phyloP scores from a whole-genome alignment of 1,284 basidiomycete genomes.

The Tilletia caries region DNA sequence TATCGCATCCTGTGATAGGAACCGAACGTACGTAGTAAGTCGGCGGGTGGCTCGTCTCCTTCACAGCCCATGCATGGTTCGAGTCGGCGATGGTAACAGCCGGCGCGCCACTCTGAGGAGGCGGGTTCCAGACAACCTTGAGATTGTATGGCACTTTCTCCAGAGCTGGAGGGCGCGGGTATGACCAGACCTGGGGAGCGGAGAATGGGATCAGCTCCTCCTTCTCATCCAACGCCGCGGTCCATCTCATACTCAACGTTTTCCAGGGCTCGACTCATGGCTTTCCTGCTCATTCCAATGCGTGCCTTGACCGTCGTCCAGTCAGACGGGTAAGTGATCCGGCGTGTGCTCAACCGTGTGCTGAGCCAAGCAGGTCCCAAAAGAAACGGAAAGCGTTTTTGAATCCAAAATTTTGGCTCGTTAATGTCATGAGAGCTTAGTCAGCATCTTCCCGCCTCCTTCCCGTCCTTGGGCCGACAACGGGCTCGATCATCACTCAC shows the following conservation, averaged over 20 bases:
- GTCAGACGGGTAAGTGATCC: no score
- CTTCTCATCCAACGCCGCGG: not conserved
- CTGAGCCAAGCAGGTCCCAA: no score
- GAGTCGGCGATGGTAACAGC: slow-evolving; percentile 42
- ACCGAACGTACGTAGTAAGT: slow-evolving; percentile 24
- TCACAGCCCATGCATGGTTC: slow-evolving; percentile 42
- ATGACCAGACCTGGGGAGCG: slow-evolving; percentile 39
- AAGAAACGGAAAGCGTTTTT: no score
- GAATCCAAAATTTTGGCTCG: no score
- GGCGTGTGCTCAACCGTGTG: no score
- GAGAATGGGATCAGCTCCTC: no score
- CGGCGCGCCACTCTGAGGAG: slow-evolving; percentile 29
- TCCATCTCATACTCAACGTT: not conserved
- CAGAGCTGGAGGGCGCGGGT: slow-evolving; percentile 46
- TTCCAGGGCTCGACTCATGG: not conserved
- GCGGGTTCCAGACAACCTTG: slow-evolving; percentile 41
- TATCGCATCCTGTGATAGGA: no score
- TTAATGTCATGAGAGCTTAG: no score
- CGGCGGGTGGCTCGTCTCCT: slow-evolving; percentile 49
- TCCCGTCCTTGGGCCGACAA: no score
- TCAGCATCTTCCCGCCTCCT: no score
- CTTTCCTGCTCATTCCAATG: not conserved
- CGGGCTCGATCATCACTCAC: no score
- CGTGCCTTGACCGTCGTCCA: no score
- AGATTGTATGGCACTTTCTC: slow-evolving; percentile 36